Percentiles rank a stretch among this genome's conserved stretches.
These are phyloP conservation scores for Heliophila coronopifolia DNA, from an alignment of 441 rosid species.

Conservation along the genomic window DNA sequence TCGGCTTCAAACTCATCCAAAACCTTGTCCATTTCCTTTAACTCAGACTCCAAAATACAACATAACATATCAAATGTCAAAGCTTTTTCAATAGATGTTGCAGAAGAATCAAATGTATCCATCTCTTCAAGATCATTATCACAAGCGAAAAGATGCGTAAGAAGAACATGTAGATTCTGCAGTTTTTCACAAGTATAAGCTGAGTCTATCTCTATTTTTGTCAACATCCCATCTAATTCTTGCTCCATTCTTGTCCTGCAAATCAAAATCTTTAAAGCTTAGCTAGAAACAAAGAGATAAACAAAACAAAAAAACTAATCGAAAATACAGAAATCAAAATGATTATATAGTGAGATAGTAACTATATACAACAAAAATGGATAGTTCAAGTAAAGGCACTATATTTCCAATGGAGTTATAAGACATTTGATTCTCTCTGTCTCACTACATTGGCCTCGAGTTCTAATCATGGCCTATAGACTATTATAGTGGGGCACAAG, in stretches of 20 bases:
- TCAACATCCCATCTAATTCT: conserved; percentile 40
- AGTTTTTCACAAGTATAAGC: conserved; percentile 53
- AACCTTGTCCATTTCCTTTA: conserved; percentile 64
- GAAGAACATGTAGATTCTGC: conserved; percentile 55
- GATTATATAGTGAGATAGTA: not conserved
- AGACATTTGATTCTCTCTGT: no score
- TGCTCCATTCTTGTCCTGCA: conserved; percentile 22
- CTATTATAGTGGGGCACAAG: no score
- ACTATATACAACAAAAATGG: not conserved
- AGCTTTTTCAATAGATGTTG: conserved; percentile 58
- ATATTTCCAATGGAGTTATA: not conserved
- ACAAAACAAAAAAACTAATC: not conserved
- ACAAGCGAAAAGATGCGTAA: conserved; percentile 71
- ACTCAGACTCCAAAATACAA: conserved; percentile 71
- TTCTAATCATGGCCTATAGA: no score
- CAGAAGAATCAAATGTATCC: conserved; percentile 34
- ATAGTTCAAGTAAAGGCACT: not conserved
- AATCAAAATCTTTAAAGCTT: not conserved
- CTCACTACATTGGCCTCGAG: no score
- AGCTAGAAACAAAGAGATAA: not conserved
- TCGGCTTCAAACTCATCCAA: conserved; percentile 52
- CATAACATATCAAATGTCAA: conserved; percentile 60
- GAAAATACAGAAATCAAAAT: not conserved
- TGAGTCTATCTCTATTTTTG: conserved; percentile 47
- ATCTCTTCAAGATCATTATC: conserved; percentile 48